Evolutionary conservation across 2,329 filamentous ascomycete genomes (phyloP), one percentile per base, ranked within the genome.

Genomic region (Lasiodiplodia citricola): DNA sequence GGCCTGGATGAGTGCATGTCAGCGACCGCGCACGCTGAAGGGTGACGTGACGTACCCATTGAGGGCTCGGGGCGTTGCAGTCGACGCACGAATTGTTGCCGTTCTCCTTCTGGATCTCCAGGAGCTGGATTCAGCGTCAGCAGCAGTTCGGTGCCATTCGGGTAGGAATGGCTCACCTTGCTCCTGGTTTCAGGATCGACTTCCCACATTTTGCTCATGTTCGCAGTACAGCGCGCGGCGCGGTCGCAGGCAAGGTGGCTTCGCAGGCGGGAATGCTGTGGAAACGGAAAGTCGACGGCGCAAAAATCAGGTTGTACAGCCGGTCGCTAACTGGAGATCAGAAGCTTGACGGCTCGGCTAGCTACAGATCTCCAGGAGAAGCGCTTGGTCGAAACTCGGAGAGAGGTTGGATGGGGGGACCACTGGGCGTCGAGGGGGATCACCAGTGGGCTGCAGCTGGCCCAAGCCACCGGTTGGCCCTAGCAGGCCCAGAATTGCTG

Each of bases 181-280:
- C 92, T 93, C 83, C 93, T 90, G 71, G 95, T 98, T 86, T 98
- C 95, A 60, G 96, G 96, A 82, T 99, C 96, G 73, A 99, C 94
- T 84, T 99, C 96, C 96, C 96, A 99, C 92, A 97, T 95, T 83
- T 94, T 95, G 77, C 82, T 83, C 83, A 84, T 84, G 55, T 70
- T 76, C 77, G 68, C 72, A 69, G 64, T n/a, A 11, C 58, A 37
- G 56, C 28, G 16, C 51, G 55, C 25, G 69, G 50, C 21, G 18
- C 44, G 56, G 47, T 28, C 28, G 56, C 13, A 18, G 57, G 66
- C 41, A 47, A 66, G 68, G 57, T 58, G 70, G 67, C 31, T 52
- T 51, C 25, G 63, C 35, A 58, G 8, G 47, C 56, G 65, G 63
- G 55, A 51, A 31, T 44, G 68, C 60, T 47, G 62, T 65, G 38